Conservation (phyloP, 805 yeast species). For the Cyberlindnera misumaiensis region DNA sequence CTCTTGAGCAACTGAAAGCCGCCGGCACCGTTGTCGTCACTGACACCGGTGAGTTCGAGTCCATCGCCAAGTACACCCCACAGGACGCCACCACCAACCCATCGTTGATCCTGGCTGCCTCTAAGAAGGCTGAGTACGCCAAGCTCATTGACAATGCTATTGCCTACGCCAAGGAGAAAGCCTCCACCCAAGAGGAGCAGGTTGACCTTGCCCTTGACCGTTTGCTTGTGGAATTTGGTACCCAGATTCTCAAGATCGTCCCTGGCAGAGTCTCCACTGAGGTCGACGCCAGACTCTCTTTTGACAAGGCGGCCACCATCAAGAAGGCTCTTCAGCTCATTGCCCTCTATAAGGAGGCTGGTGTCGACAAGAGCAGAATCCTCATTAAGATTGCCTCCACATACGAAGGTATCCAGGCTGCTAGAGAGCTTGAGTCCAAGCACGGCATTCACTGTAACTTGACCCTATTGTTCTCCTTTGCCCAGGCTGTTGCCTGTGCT, state of each 20-base stretch:
- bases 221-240: constrained; percentile 93
- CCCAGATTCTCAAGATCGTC: constrained; percentile 83
- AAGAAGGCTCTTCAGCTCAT: constrained; percentile 91
- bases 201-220: constrained; percentile 84
- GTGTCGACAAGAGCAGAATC: constrained; percentile 83
- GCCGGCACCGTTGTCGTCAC: constrained; percentile 96
- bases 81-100: constrained; percentile 99
- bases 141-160: constrained; percentile 87
- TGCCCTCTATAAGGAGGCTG: constrained; percentile 74
- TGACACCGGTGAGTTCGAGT: constrained; percentile 98
- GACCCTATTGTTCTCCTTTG: constrained; percentile 90
- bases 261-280: constrained; percentile 99
- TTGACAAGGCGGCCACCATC: constrained; percentile 90
- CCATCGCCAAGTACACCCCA: constrained; percentile 95
- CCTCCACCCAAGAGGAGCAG: constrained; percentile 43
- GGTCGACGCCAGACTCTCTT: constrained; percentile 97
- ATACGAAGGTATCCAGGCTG: constrained; percentile 99
- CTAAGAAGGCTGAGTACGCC: constrained; percentile 86
- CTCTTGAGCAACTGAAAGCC: constrained; percentile 89
- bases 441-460: constrained; percentile 91
- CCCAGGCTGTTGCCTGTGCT: constrained; percentile 98
- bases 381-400: constrained; percentile 96
- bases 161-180: constrained; percentile 68
- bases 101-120: constrained; percentile 91
- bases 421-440: constrained; percentile 86